phyloP scores from a whole-genome alignment of 176 grass and related monocot species.

The Stipa capillata region DNA sequence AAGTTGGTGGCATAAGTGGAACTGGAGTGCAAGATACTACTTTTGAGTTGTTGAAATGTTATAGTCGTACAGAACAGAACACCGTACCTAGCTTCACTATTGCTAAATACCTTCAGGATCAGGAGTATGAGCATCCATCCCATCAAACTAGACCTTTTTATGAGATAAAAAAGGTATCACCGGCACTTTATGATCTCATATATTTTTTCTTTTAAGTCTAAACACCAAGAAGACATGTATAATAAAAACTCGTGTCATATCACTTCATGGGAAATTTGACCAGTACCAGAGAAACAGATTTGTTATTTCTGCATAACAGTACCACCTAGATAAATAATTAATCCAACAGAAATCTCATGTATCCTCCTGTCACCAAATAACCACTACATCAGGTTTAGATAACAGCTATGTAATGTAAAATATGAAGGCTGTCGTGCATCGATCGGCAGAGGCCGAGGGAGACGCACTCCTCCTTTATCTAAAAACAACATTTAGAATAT shows the following conservation, averaged over 20 bases:
- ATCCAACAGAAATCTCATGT: background rate
- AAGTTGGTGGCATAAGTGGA: slow-evolving; percentile 29
- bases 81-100: slow-evolving; percentile 4
- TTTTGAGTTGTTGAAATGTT: slow-evolving; percentile 24
- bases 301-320: background rate
- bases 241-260: background rate
- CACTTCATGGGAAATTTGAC: background rate
- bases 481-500: too few relatives aligned
- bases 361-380: background rate
- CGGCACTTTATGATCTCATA: background rate
- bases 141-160: too few relatives aligned
- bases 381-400: background rate
- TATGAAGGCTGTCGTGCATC: too few relatives aligned
- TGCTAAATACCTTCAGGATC: slow-evolving; percentile 1
- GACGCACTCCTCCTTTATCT: too few relatives aligned
- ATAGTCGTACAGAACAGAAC: background rate
- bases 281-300: background rate
- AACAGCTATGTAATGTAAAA: background rate
- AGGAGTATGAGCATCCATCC: too few relatives aligned
- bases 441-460: too few relatives aligned
- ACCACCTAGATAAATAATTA: background rate
- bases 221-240: background rate
- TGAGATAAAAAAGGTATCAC: background rate
- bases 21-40: slow-evolving; percentile 35
- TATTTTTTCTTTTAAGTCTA: background rate